A percentile compares a stretch with the other conserved stretches of the same genome.
Evolutionary conservation across 768 basidiomycete genomes (phyloP).

Genomic region (Hericium alpestre): DNA sequence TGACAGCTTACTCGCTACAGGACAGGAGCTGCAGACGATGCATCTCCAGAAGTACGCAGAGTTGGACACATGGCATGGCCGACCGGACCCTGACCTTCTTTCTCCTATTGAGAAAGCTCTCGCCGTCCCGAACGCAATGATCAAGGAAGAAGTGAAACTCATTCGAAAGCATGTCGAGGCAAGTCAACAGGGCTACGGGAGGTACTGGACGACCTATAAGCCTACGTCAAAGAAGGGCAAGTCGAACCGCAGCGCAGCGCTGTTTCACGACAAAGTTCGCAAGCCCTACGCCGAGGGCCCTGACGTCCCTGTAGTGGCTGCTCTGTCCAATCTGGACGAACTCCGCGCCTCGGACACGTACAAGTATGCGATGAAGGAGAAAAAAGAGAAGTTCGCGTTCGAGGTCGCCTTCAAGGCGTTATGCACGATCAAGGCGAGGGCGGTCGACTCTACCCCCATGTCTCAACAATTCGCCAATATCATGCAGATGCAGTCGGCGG

Average conservation of each 20-base stretch:
- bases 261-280: background rate
- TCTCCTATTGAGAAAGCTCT: background rate
- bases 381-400: constrained; percentile 2
- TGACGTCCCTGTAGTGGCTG: constrained; percentile 1
- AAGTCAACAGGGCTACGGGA: background rate
- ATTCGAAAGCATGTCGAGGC: background rate
- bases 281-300: constrained; percentile 2
- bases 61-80: background rate
- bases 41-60: background rate
- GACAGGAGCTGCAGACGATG: constrained; percentile 8
- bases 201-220: background rate
- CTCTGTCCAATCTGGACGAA: constrained; percentile 2
- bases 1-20: constrained; percentile 32
- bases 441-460: background rate
- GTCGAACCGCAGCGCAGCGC: background rate
- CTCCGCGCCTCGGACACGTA: constrained; percentile 11
- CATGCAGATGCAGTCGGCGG: background rate
- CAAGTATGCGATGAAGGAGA: background rate
- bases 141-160: background rate
- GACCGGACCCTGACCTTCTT: background rate
- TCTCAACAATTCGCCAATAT: background rate
- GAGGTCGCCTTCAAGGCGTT: constrained; percentile 2
- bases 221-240: background rate
- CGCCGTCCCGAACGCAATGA: background rate
- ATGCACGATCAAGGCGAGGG: constrained; percentile 10